Conservation (phyloP, 768 basidiomycete genomes). For the Agaricus blazei region DNA sequence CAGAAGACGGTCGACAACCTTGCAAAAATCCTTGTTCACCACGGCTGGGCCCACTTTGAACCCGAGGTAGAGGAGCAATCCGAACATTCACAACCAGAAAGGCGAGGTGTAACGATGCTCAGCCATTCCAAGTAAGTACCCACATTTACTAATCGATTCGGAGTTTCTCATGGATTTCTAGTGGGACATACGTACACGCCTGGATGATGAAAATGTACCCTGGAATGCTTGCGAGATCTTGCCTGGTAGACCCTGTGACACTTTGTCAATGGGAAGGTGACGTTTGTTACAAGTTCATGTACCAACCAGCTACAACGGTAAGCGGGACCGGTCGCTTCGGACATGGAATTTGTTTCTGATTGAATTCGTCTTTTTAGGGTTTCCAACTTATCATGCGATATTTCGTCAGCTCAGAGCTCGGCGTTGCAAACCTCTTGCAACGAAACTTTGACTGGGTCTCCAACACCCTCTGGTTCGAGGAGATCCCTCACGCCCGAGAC, state of each 20-base stretch:
- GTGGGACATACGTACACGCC: conserved; percentile 79
- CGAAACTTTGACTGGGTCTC: conserved; percentile 83
- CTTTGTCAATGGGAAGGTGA: conserved; percentile 97
- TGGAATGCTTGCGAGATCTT: conserved; percentile 64
- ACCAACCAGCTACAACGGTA: conserved; percentile 62
- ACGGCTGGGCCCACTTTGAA: conserved; percentile 55
- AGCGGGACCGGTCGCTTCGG: conserved; percentile 17
- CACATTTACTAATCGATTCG: neutral
- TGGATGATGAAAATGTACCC: conserved; percentile 86
- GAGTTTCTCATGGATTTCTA: conserved; percentile 18
- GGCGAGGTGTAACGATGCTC: conserved; percentile 65
- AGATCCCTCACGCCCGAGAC: conserved; percentile 77
- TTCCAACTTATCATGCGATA: conserved; percentile 80
- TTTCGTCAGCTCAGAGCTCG: conserved; percentile 84
- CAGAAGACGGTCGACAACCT: conserved; percentile 54
- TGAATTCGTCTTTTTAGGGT: conserved; percentile 39
- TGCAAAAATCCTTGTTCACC: conserved; percentile 47
- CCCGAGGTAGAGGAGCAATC: conserved; percentile 21
- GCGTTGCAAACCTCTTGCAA: conserved; percentile 80
- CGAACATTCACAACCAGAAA: conserved; percentile 15
- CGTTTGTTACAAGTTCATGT: conserved; percentile 89
- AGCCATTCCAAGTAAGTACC: conserved; percentile 84
- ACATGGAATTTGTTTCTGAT: conserved; percentile 3
- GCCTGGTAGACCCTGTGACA: conserved; percentile 87
- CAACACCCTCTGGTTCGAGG: conserved; percentile 87